Base-by-base conservation (phyloP, 176 grass and related monocot species). In the Aechmea fasciata region DNA sequence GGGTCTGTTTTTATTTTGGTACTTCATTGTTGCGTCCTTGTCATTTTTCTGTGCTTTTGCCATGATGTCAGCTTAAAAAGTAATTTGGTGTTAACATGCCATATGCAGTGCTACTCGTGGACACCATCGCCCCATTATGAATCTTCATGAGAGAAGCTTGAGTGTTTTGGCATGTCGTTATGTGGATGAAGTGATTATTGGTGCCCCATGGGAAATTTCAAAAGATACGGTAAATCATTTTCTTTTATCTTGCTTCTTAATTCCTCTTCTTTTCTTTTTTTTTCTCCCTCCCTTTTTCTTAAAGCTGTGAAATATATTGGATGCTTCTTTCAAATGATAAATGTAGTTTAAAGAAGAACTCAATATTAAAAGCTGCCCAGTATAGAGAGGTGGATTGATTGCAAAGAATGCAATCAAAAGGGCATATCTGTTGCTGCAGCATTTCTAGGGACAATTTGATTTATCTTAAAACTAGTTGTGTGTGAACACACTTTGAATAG, bases 141-240 rank as follows among this genome's bases (percentile, higher is more conserved):
- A 90, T 77, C 86, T 97, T 15, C 94, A 97, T 64, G 86, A 92
- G 75, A 63, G 89, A 84, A 97, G 94, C 80, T 84, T 97, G 72
- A 97, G 86, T 80, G 89, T 97, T 81, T 87, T 97, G 84, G 86
- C 94, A 48, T 97, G 86, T 66, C 86, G 89, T 67, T 87, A 92
- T 83, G 94, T 90, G 71, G 94, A 92, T 83, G 94, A 92, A 80
- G 94, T 97, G 77, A 97, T 97, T 76, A 97, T 97, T 72, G 94
- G 89, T 79, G 89, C 89, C 19, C 93, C 89, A 69, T 97, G 89
- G 86, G 83, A 97, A 2, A 69, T 92, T 83, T 97, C 89, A 57
- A 97, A 87, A 90, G 89, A 92, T 73, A 97, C 87, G 93, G 93
- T 97, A 49, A 57, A 81, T 54, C 75, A 52, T 65, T 73, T 66